Evolutionary conservation across 2,329 filamentous ascomycete species (phyloP).

Genomic region (Phialemoniopsis sp.): DNA sequence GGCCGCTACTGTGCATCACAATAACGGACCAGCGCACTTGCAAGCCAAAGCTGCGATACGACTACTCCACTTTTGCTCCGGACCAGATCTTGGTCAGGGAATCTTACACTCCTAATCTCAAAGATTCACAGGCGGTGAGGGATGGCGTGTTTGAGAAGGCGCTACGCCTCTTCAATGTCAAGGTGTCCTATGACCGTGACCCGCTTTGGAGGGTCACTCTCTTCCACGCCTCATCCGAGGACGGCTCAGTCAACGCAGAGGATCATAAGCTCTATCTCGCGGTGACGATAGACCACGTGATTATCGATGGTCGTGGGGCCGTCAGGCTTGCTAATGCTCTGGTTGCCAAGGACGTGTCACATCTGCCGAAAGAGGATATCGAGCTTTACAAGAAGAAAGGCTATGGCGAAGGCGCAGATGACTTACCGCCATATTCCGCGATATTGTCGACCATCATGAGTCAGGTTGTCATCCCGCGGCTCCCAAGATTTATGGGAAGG

Average conservation of each 20-base stretch:
- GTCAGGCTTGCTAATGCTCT: background rate
- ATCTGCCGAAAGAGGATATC: conserved; percentile 1
- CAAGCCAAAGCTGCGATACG: background rate
- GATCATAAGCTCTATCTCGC: background rate
- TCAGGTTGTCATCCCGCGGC: background rate
- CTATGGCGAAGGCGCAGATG: background rate
- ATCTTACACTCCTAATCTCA: background rate
- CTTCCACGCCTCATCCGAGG: background rate
- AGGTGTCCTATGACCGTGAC: background rate
- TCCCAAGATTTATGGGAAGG: background rate
- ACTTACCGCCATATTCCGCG: no score
- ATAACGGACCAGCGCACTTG: background rate
- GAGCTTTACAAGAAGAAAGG: background rate
- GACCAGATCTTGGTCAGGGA: background rate
- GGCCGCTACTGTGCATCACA: background rate
- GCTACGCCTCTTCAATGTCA: background rate
- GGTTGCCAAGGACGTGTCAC: background rate
- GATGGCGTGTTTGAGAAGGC: background rate
- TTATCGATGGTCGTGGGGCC: background rate
- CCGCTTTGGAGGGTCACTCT: background rate
- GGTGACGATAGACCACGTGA: background rate
- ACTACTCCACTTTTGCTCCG: background rate
- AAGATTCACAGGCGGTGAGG: background rate
- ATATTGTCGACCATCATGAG: no score
- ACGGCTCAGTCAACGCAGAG: background rate